A percentile compares a stretch with the other conserved stretches of the same genome.
phyloP scores from a whole-genome alignment of 208 protist genomes.

The Acanthamoeba lenticulata region DNA sequence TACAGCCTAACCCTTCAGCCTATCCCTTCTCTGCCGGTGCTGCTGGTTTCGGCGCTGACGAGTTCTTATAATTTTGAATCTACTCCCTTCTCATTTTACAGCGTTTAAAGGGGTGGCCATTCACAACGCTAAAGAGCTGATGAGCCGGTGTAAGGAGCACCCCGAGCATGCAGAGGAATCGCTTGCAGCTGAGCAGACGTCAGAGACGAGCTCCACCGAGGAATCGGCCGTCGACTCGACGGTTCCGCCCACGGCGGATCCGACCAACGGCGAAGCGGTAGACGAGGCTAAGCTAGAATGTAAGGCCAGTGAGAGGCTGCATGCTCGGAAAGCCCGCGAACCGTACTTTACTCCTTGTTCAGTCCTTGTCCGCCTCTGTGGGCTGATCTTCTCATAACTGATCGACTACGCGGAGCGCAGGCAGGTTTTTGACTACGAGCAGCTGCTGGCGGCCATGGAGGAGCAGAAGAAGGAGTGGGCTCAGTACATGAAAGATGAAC shows the following conservation, averaged over 20 bases:
- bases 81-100: neutral
- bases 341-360: neutral
- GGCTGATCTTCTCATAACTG: neutral
- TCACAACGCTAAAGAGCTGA: neutral
- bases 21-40: too few relatives aligned
- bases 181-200: too few relatives aligned
- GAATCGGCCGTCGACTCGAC: too few relatives aligned
- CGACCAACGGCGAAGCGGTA: too few relatives aligned
- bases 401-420: neutral
- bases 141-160: neutral
- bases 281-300: too few relatives aligned
- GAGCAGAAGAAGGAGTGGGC: neutral
- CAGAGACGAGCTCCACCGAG: too few relatives aligned
- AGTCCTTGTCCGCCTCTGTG: neutral
- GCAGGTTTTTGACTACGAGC: neutral
- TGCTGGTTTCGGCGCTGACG: too few relatives aligned
- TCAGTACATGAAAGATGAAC: neutral
- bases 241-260: too few relatives aligned
- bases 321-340: neutral
- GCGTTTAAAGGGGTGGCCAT: neutral
- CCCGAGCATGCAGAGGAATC: neutral
- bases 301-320: neutral
- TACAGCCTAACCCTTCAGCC: too few relatives aligned
- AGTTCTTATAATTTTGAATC: neutral
- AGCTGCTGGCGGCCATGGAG: slow-evolving; percentile 14